Evolutionary conservation across 1,139 yeast species (phyloP).

Genomic region (Suhomyces wounanorum): DNA sequence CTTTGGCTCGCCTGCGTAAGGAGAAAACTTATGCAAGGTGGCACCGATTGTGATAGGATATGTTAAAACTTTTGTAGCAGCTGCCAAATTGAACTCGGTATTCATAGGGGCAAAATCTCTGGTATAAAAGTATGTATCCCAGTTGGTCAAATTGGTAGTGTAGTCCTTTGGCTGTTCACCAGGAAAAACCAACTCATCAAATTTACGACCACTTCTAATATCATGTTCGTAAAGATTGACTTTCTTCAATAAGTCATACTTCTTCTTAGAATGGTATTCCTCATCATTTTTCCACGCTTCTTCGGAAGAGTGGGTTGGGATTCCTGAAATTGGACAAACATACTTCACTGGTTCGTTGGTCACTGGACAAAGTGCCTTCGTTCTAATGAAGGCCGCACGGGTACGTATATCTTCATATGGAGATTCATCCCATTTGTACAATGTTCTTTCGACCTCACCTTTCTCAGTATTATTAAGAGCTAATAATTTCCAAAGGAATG

Average conservation of each 20-base stretch:
- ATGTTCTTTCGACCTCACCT: conserved; percentile 24
- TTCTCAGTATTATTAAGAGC: conserved; percentile 35
- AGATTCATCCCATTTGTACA: conserved; percentile 76
- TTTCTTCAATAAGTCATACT: conserved; percentile 73
- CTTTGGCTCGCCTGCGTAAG: conserved; percentile 75
- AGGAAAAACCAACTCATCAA: conserved; percentile 95
- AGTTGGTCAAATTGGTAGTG: conserved; percentile 72
- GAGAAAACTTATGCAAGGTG: conserved; percentile 79
- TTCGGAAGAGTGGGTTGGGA: conserved; percentile 90
- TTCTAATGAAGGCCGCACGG: conserved; percentile 87
- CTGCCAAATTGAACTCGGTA: conserved; percentile 93
- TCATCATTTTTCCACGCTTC: conserved; percentile 87
- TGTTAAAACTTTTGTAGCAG: conserved; percentile 89
- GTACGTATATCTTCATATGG: conserved; percentile 87
- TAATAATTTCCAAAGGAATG: conserved; percentile 43
- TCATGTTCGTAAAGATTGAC: conserved; percentile 95
- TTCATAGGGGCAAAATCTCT: conserved; percentile 95
- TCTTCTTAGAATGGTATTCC: conserved; percentile 67
- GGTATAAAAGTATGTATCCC: conserved; percentile 95
- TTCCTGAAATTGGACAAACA: conserved; percentile 92
- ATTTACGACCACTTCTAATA: conserved; percentile 86
- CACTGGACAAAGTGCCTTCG: conserved; percentile 89
- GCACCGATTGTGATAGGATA: conserved; percentile 92
- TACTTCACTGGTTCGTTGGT: conserved; percentile 77
- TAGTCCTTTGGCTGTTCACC: conserved; percentile 76